Conservation (phyloP, 1,139 yeast species). For the Yamadazyma songkhlaensis region DNA sequence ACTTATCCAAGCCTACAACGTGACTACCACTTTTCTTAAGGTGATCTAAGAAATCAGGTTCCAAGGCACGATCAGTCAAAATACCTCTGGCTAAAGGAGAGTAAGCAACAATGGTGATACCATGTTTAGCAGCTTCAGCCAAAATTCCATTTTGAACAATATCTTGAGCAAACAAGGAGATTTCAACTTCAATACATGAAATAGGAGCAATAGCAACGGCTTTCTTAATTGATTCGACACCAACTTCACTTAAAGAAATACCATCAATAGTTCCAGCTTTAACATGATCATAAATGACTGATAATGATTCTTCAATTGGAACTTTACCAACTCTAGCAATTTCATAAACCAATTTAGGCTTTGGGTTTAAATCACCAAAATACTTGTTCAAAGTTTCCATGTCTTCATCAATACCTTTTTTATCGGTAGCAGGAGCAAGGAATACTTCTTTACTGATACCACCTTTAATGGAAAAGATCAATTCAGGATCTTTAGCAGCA, state of each 20-base stretch:
- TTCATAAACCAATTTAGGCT: constrained; percentile 56
- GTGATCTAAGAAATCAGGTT: constrained; percentile 17
- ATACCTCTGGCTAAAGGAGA: constrained; percentile 78
- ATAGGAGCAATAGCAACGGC: constrained; percentile 51
- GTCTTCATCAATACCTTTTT: constrained; percentile 44
- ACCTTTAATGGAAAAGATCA: constrained; percentile 68
- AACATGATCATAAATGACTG: constrained; percentile 47
- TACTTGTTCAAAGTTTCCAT: constrained; percentile 44
- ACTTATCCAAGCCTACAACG: constrained; percentile 17
- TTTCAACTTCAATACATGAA: constrained; percentile 69
- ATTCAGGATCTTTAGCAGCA: constrained; percentile 48
- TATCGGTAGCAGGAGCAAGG: constrained; percentile 44
- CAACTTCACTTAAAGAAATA: constrained; percentile 68
- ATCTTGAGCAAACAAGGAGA: constrained; percentile 61
- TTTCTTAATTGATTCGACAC: constrained; percentile 52
- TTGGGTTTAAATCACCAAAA: constrained; percentile 29
- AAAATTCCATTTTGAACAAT: constrained; percentile 59
- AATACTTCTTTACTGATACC: constrained; percentile 35
- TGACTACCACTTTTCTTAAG: constrained; percentile 1
- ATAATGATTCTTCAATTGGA: constrained; percentile 48
- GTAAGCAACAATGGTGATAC: constrained; percentile 70
- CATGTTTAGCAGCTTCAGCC: constrained; percentile 36
- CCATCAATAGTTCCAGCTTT: constrained; percentile 58
- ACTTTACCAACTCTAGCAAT: constrained; percentile 63
- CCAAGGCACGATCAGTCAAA: constrained; percentile 58